A percentile compares a stretch with the other conserved stretches of the same genome.
phyloP scores from a whole-genome alignment of 2,329 filamentous ascomycete species.

The Diplocarpon mali region DNA sequence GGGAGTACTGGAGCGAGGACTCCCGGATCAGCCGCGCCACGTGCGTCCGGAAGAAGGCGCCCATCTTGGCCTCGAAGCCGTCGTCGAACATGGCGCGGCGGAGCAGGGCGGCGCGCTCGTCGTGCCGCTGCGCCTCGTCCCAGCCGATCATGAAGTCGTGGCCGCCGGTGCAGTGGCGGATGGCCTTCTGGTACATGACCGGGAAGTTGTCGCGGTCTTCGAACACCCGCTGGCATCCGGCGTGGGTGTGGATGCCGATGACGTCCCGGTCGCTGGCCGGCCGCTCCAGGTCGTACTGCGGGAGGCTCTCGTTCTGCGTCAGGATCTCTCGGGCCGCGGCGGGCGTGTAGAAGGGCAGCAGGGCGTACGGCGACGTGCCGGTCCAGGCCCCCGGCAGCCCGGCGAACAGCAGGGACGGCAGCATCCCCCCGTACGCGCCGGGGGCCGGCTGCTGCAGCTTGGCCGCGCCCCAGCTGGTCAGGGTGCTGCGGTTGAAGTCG shows the following conservation, averaged over 20 bases:
- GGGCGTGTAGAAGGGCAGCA: constrained; percentile 41
- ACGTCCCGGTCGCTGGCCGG: constrained; percentile 32
- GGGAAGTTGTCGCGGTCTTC: constrained; percentile 38
- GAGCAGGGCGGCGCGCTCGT: constrained; percentile 31
- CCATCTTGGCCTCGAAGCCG: constrained; percentile 33
- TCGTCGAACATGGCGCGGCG: constrained; percentile 36
- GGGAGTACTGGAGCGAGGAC: constrained; percentile 35
- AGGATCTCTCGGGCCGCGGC: constrained; percentile 36
- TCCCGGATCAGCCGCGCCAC: constrained; percentile 35
- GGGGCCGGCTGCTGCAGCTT: constrained; percentile 28
- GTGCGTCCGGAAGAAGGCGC: constrained; percentile 33
- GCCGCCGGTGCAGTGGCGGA: constrained; percentile 32
- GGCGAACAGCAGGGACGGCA: constrained; percentile 34
- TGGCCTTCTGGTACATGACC: constrained; percentile 35
- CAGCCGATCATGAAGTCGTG: constrained; percentile 38
- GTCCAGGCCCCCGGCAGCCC: constrained; percentile 36
- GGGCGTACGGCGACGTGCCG: constrained; percentile 37
- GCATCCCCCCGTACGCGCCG: constrained; percentile 36
- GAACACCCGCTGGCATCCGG: constrained; percentile 38
- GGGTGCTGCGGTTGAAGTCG: constrained; percentile 36
- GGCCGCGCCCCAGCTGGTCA: constrained; percentile 40
- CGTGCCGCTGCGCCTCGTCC: constrained; percentile 32
- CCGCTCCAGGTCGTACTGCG: constrained; percentile 35
- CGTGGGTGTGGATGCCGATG: constrained; percentile 37
- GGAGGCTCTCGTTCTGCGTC: constrained; percentile 33